Evolutionary conservation across 441 rosid species (phyloP).

Genomic region (Brassica hybrid): DNA sequence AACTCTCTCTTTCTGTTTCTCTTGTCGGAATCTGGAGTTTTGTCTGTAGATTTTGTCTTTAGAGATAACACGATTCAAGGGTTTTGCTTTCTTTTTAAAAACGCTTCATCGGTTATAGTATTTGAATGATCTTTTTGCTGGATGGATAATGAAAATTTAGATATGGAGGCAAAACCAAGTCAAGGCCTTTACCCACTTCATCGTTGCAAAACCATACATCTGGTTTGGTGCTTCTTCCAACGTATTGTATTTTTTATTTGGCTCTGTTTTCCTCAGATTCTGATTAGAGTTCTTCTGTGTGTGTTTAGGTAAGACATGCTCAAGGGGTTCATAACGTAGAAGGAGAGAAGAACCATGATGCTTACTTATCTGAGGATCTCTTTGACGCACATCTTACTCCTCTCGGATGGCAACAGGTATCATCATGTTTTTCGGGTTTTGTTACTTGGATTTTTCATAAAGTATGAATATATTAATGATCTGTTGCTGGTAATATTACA

Average conservation of each 20-base stretch:
- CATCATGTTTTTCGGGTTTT: background rate
- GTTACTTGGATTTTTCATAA: background rate
- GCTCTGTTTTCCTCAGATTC: background rate
- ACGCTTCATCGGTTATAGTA: background rate
- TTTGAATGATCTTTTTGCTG: background rate
- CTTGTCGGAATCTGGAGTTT: slow-evolving; percentile 16
- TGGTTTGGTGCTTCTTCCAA: slow-evolving; percentile 18
- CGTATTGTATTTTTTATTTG: background rate
- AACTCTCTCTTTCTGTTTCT: slow-evolving; percentile 2
- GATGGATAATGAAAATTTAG: slow-evolving; percentile 10
- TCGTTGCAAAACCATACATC: slow-evolving; percentile 43
- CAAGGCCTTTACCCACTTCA: slow-evolving; percentile 38
- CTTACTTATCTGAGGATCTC: slow-evolving; percentile 53
- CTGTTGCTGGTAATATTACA: background rate
- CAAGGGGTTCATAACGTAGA: slow-evolving; percentile 72
- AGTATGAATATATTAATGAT: background rate
- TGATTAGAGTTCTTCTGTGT: slow-evolving; percentile 2
- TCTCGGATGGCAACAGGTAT: slow-evolving; percentile 76
- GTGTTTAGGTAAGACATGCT: slow-evolving; percentile 82
- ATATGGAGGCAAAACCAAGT: slow-evolving; percentile 36
- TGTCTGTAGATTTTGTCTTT: background rate
- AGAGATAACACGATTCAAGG: background rate
- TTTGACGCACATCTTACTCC: slow-evolving; percentile 84
- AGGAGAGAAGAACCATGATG: slow-evolving; percentile 50
- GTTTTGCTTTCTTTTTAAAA: background rate